Base-by-base conservation (phyloP, 805 yeast genomes). In the Phaffomyces opuntiae region DNA sequence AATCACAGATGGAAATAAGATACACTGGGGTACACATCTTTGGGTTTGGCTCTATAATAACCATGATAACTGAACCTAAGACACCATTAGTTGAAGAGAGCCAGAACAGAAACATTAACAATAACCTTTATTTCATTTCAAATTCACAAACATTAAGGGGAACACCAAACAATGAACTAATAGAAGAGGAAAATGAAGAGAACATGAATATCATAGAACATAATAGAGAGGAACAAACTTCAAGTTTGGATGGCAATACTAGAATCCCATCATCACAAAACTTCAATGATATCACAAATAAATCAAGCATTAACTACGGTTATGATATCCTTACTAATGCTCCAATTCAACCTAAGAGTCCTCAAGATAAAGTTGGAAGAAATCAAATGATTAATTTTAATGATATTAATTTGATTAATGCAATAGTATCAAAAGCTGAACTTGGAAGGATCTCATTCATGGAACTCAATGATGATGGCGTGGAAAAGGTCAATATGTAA, bases 391-490 rank as follows among this genome's bases (percentile, higher is more conserved):
- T 26, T 2, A 16, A 42, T 13, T 26, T 41, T 14, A 36, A 9
- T n/a, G 44, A 41, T 21, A 17, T 34, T 2, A 19, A 41, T 17
- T 27, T 54, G 13, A 39, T 56, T 26, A 39, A 36, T 6, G 45
- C 49, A 17, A 49, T 56, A 12, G 54, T 53, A 7, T 42, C 44
- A 17, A 50, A 47, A 27, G 60, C 57, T 3, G 56, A 56, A 35
- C 9, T 54, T 3, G 55, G 54, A 4, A 45, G 57, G 13, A 49
- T 54, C 6, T 26, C 39, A 14, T 29, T 49, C 19, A 52, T 56
- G 53, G 59, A 53, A 12, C 48, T 56, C 12, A 46, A 47, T 45
- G 53, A 49, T 33, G 5, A 29, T 21, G 24, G 24, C 24, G 24
- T 21, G 24, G 24, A 21, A 21, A 21, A 21, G 7, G 24, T 5